Base-by-base conservation (phyloP, 139 green algal species). In the Raphidocelis subcapitata region DNA sequence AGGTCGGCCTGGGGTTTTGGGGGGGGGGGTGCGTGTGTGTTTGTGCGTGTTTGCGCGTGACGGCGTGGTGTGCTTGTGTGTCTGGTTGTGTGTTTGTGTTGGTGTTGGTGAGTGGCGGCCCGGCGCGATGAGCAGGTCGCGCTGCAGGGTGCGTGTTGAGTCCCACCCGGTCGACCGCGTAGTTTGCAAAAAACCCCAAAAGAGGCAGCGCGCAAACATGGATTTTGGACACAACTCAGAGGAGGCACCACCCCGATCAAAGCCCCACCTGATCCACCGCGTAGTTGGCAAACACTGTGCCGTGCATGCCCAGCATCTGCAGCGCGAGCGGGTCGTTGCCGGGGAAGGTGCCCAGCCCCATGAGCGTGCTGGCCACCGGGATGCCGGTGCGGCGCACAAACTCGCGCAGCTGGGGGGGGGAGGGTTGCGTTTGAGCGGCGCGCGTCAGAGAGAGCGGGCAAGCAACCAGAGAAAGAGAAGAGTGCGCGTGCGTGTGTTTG, bases 241-340 rank as follows among this genome's bases (percentile, higher is more conserved):
- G 49, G 49, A 59, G 18, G 49, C 21, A 26, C 20, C 21, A 18
- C 21, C 20, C 49, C 49, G 20, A 46, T 18, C 15, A 66, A 15
- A 32, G 24, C 21, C 76, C 1, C 63, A 82, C 76, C 57, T 95
- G 81, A 74, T 99, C 92, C 14, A 99, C 88, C 2, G 95, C 92
- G 75, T 95, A 98, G 87, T 99, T 99, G 47, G 94, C 95, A 60
- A 87, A 91, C 56, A 99, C 93, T 1, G 96, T 98, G 77, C 95
- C 94, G 79, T 99, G 96, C 95, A 99, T 99, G 77, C 94, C 96
- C 51, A 98, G 89, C 96, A 99, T 99, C 75, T 92, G 83, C 37
- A 98, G 82, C 29, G 85, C 79, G 55, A 93, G 75, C 2, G 75
- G 67, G 67, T 91, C 73, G 31, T 65, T 52, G 41, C 76, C 72